A percentile compares a stretch with the other conserved stretches of the same genome.
Evolutionary conservation across 306 rosid species (phyloP).

Genomic region (Citrullus amarus): DNA sequence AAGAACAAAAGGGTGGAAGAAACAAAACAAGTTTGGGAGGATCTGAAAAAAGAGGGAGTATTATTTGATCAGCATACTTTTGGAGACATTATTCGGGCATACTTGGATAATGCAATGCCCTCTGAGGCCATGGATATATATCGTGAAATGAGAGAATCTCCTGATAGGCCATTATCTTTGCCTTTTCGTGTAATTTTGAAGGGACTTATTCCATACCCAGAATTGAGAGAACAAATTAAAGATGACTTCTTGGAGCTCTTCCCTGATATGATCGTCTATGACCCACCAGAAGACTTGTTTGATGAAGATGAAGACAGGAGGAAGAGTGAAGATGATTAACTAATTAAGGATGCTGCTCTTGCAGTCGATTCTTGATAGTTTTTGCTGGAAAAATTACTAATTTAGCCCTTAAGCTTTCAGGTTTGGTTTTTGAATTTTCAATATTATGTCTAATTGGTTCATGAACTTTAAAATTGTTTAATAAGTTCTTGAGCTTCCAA

Average conservation of each 20-base stretch:
- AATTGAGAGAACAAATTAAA: conserved; percentile 67
- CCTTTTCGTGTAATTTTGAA: conserved; percentile 78
- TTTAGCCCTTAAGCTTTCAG: no score
- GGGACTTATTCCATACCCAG: conserved; percentile 82
- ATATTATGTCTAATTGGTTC: not conserved
- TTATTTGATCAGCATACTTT: conserved; percentile 91
- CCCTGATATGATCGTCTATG: conserved; percentile 79
- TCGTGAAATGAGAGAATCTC: conserved; percentile 71
- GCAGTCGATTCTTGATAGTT: not conserved
- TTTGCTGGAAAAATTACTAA: no score
- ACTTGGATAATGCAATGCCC: conserved; percentile 52
- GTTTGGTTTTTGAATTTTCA: no score
- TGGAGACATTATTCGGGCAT: conserved; percentile 71
- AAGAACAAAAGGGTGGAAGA: conserved; percentile 67
- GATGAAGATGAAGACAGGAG: conserved; percentile 36
- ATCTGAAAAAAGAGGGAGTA: conserved; percentile 60
- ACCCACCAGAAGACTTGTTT: conserved; percentile 90
- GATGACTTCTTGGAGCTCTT: conserved; percentile 72
- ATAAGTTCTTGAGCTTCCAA: not conserved
- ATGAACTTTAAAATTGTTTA: not conserved
- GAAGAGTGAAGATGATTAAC: conserved; percentile 18
- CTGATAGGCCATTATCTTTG: conserved; percentile 72
- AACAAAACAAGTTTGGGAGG: conserved; percentile 66
- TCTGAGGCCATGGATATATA: conserved; percentile 70
- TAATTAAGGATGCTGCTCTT: not conserved